Percentiles rank a stretch among this genome's conserved stretches.
These are phyloP conservation scores for Pseudogymnoascus sp. DNA, from an alignment of 2,329 filamentous ascomycete species.

Conservation along the genomic window DNA sequence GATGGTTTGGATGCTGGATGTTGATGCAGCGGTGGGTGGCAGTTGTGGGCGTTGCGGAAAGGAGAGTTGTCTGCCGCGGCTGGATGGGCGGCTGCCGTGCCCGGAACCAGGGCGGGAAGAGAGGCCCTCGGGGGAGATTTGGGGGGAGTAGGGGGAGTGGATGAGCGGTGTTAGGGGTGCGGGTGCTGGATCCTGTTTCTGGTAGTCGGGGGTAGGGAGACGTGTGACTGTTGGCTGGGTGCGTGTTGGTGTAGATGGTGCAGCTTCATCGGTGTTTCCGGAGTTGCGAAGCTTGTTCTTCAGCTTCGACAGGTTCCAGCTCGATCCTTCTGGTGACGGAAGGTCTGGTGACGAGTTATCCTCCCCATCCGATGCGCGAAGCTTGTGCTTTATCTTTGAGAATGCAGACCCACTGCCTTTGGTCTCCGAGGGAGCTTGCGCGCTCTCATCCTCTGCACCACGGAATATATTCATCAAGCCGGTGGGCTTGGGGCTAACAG, in stretches of 20 bases:
- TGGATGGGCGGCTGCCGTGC: neutral
- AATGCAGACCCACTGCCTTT: neutral
- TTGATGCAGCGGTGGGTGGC: neutral
- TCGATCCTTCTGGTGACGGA: neutral
- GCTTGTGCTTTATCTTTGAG: conserved; percentile 3
- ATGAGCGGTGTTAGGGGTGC: neutral
- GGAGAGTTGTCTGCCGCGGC: neutral
- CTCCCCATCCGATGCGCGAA: neutral
- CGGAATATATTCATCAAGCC: neutral
- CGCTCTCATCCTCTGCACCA: neutral
- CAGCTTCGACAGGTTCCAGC: neutral
- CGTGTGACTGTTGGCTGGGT: neutral
- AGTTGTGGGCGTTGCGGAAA: neutral
- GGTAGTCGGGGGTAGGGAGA: neutral
- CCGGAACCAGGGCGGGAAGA: neutral
- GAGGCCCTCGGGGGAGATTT: neutral
- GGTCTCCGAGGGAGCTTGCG: neutral
- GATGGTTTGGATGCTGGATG: neutral
- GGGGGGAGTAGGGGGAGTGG: neutral
- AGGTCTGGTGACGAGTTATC: neutral
- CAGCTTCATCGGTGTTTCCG: neutral
- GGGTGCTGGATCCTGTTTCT: neutral
- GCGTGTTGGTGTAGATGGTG: conserved; percentile 3
- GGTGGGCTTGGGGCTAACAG: neutral
- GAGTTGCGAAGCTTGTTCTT: conserved; percentile 3